Conservation (phyloP, 2,329 filamentous ascomycete genomes). For the Pseudogymnoascus sp. region DNA sequence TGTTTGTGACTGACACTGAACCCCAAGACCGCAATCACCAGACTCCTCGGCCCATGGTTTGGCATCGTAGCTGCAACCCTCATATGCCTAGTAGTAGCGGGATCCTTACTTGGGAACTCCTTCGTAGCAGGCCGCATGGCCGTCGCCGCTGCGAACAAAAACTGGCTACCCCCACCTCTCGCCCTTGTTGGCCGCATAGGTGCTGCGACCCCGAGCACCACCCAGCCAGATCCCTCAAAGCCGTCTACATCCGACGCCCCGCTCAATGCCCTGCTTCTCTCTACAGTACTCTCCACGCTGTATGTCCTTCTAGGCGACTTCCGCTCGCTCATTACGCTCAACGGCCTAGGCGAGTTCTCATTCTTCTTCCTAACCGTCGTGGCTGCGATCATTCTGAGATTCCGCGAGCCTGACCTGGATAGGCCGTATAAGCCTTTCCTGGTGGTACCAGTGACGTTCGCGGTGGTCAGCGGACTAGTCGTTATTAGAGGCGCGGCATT, state of each 20-base stretch:
- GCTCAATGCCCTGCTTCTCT: conserved; percentile 45
- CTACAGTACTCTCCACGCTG: conserved; percentile 40
- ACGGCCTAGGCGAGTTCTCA: conserved; percentile 51
- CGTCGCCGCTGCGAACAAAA: conserved; percentile 46
- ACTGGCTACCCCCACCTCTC: conserved; percentile 42
- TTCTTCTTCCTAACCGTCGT: conserved; percentile 58
- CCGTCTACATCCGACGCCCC: conserved; percentile 39
- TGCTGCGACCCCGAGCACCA: background rate
- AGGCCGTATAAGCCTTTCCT: conserved; percentile 49
- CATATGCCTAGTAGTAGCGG: conserved; percentile 53
- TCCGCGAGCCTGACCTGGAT: conserved; percentile 44
- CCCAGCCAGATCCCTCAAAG: conserved; percentile 8
- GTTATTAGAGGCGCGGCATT: conserved; percentile 52
- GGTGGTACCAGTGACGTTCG: conserved; percentile 44
- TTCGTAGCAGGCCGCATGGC: conserved; percentile 55
- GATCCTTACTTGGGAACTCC: conserved; percentile 54
- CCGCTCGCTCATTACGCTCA: conserved; percentile 52
- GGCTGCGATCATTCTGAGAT: conserved; percentile 48
- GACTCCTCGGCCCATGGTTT: conserved; percentile 44
- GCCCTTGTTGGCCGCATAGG: conserved; percentile 38
- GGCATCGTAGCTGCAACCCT: conserved; percentile 47
- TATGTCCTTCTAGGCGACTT: conserved; percentile 56
- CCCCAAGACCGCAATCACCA: conserved; percentile 44
- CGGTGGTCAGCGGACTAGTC: conserved; percentile 51
- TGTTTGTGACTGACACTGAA: background rate